Percentiles rank a stretch among this genome's conserved stretches.
Conservation (phyloP, 139 green algal genomes). For the Astrephomene gubernaculifera region DNA sequence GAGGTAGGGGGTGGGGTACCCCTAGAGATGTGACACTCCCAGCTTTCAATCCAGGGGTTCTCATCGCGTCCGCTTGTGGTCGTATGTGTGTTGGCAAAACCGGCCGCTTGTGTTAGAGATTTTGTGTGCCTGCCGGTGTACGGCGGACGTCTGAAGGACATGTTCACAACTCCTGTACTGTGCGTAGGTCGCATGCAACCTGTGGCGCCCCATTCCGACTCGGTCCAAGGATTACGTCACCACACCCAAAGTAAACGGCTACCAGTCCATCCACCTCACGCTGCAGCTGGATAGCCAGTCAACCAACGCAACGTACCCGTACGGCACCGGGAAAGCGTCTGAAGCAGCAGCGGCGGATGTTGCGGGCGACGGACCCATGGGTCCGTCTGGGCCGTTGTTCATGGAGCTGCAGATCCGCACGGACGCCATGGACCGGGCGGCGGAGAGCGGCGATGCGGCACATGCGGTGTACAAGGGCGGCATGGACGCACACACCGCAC, state of each 20-base stretch:
- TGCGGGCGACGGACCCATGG: not conserved
- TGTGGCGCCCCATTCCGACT: slow-evolving; percentile 77
- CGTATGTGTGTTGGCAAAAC: no score
- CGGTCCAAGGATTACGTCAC: slow-evolving; percentile 93
- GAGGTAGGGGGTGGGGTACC: slow-evolving; percentile 56
- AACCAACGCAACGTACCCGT: not conserved
- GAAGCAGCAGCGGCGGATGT: not conserved
- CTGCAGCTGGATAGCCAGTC: slow-evolving; percentile 62
- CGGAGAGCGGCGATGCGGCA: slow-evolving; percentile 84
- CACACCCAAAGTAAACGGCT: slow-evolving; percentile 90
- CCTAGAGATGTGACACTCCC: no score
- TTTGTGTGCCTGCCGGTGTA: no score
- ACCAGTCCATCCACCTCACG: slow-evolving; percentile 90
- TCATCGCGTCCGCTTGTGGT: no score
- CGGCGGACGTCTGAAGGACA: no score
- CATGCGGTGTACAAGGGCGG: slow-evolving; percentile 93
- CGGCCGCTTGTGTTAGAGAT: no score
- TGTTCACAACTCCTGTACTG: no score
- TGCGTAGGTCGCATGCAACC: slow-evolving; percentile 54
- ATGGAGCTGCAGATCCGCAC: slow-evolving; percentile 88
- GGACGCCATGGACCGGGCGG: slow-evolving; percentile 82
- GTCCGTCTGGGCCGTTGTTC: slow-evolving; percentile 25
- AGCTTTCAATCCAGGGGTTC: no score
- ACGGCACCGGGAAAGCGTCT: not conserved
- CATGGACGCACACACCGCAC: slow-evolving; percentile 70